These are phyloP conservation scores for Telfairia occidentalis DNA, from an alignment of 331 rosid species.

Conservation along the genomic window DNA sequence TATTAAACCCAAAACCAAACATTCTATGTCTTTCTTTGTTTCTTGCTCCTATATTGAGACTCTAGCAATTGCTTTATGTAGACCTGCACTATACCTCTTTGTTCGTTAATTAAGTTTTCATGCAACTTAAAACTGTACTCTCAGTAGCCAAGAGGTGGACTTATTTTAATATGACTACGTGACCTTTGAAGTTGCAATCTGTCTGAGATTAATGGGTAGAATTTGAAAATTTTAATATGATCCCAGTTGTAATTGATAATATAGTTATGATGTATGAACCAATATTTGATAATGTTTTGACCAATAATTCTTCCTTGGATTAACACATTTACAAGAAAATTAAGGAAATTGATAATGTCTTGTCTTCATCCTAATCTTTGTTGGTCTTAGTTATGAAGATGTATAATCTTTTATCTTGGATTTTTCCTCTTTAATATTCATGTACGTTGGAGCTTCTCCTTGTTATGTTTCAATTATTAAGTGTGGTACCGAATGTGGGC, in stretches of 20 bases:
- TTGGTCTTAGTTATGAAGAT: not conserved
- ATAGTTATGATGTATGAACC: not conserved
- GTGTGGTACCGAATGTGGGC: not conserved
- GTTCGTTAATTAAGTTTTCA: not conserved
- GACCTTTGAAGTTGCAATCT: not conserved
- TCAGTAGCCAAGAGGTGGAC: not conserved
- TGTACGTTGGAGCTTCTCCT: not conserved
- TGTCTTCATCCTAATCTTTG: not conserved
- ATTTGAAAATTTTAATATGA: not conserved
- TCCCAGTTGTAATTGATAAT: not conserved
- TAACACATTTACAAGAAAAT: not conserved
- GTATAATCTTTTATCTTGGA: not conserved
- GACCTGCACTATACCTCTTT: not conserved
- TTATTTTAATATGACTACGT: not conserved
- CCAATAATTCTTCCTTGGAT: not conserved
- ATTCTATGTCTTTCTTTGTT: not conserved
- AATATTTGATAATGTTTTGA: not conserved
- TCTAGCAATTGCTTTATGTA: not conserved
- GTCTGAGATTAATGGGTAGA: not conserved
- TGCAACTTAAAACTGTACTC: not conserved
- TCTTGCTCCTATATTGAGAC: not conserved
- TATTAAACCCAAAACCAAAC: not conserved
- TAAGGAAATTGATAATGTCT: not conserved
- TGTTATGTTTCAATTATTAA: not conserved
- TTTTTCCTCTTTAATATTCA: not conserved